Base-by-base conservation (phyloP, 345 rosid species). In the Iberis pinnata region DNA sequence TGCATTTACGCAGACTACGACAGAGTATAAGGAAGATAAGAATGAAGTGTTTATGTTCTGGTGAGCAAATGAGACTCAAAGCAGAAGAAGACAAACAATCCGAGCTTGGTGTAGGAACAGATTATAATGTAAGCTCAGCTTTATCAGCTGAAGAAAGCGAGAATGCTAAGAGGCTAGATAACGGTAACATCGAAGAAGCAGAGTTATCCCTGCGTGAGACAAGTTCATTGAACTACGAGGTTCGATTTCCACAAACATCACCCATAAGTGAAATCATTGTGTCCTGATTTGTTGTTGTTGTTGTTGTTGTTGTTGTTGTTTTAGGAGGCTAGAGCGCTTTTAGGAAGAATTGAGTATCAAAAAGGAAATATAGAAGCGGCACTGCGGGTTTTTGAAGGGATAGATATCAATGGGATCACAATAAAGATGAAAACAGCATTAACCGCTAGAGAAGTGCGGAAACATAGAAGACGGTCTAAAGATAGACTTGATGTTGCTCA, bases 311-410 rank as follows among this genome's bases (percentile, higher is more conserved):
- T 51, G 33, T 39, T 61, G 29, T 35, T 57, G 24, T 56, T 48
- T 24, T 65, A 87, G 96, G 94, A 87, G 70, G 96, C 89, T 18
- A 81, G 96, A 57, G 94, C 96, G 19, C 69, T 84, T 67, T 61
- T 84, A 61, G 96, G 96, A 60, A 84, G 89, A 65, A 81, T 80
- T 2, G 96, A 87, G 65, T 87, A 78, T 76, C 94, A 87, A 59
- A 84, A 82, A 49, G 89, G 96, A 44, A 87, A 82, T 44, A 56
- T 78, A 56, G 88, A 87, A 62, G 89, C 82, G 33, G 94, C 94
- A 33, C 72, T 87, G 49, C 79, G 78, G 66, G 96, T 87, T 10
- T 87, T 80, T 74, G 96, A 84, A 71, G 96, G 96, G 40, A 87
- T 87, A 64, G 89, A 87, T 69, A 70, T 81, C 36, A 73, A 78